phyloP scores from a whole-genome alignment of 1,139 yeast genomes.

The Suhomyces bribrorum region DNA sequence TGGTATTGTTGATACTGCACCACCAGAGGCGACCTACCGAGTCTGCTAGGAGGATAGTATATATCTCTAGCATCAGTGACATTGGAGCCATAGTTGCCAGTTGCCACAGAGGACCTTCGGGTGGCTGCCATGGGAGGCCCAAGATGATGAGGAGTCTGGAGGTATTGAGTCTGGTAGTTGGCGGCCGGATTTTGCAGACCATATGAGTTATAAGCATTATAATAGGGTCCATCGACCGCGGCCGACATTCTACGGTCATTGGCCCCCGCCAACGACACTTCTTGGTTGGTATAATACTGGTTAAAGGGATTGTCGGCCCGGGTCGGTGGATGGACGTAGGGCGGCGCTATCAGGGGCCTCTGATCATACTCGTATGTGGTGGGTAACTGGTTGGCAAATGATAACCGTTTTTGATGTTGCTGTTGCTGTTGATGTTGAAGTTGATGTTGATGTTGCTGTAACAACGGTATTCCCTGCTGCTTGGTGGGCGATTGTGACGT shows the following conservation, averaged over 20 bases:
- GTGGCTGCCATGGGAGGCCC: constrained; percentile 13
- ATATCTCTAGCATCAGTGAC: constrained; percentile 10
- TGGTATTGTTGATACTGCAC: constrained; percentile 44
- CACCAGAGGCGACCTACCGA: constrained; percentile 38
- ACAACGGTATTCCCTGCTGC: constrained; percentile 10
- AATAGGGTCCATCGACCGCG: constrained; percentile 36
- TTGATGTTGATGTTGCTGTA: constrained; percentile 13
- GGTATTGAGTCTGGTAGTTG: constrained; percentile 13
- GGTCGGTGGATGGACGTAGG: constrained; percentile 47
- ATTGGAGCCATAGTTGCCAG: constrained; percentile 4
- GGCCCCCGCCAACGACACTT: constrained; percentile 28
- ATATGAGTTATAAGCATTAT: constrained; percentile 13
- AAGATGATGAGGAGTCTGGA: constrained; percentile 12
- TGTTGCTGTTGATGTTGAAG: constrained; percentile 26
- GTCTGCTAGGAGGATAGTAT: constrained; percentile 15
- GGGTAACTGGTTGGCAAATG: constrained; percentile 50
- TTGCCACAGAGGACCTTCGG: constrained; percentile 16
- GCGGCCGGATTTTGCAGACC: constrained; percentile 9
- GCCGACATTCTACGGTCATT: constrained; percentile 47
- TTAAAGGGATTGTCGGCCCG: constrained; percentile 51
- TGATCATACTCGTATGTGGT: constrained; percentile 51
- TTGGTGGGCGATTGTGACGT: constrained; percentile 18
- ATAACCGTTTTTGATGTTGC: constrained; percentile 45
- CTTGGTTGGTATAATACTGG: constrained; percentile 46
- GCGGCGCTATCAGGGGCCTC: constrained; percentile 25